Evolutionary conservation across 768 basidiomycete genomes (phyloP).

Genomic region (Pleurotus tuoliensis): DNA sequence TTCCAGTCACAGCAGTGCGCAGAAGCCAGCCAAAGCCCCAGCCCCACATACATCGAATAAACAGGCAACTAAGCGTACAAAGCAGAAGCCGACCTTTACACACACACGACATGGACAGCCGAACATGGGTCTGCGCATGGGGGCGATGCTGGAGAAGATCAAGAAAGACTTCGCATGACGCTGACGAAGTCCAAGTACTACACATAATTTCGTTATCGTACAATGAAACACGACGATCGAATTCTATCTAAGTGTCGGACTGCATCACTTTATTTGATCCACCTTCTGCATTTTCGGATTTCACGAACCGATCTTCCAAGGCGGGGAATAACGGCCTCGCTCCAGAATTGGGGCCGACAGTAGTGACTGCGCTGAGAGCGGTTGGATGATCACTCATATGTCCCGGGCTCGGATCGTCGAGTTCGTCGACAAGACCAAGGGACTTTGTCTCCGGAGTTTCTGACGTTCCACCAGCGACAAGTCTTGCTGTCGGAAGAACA

Average conservation of each 20-base stretch:
- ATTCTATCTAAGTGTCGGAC: slow-evolving; percentile 17
- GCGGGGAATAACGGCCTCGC: slow-evolving; percentile 48
- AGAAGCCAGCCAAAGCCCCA: not conserved
- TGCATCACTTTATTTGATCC: slow-evolving; percentile 15
- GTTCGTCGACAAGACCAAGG: slow-evolving; percentile 78
- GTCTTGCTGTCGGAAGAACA: slow-evolving; percentile 38
- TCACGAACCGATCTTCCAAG: slow-evolving; percentile 63
- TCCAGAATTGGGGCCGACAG: slow-evolving; percentile 22
- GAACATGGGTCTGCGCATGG: slow-evolving; percentile 85
- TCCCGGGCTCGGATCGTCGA: slow-evolving; percentile 81
- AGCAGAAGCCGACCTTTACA: not conserved
- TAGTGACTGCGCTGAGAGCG: slow-evolving; percentile 63
- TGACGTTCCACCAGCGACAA: slow-evolving; percentile 24
- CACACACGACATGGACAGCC: slow-evolving; percentile 39
- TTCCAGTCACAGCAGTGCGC: not conserved
- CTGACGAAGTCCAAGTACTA: not conserved
- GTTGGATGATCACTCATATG: slow-evolving; percentile 82
- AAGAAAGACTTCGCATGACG: slow-evolving; percentile 39
- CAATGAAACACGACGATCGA: too few relatives aligned
- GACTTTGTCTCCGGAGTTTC: slow-evolving; percentile 43
- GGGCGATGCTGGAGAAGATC: slow-evolving; percentile 81
- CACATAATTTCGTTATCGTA: too few relatives aligned
- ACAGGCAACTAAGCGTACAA: not conserved
- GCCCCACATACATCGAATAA: not conserved
- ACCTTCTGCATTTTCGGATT: slow-evolving; percentile 13